These are phyloP conservation scores for Erysimum pusillum DNA, from an alignment of 441 rosid genomes.

Conservation along the genomic window DNA sequence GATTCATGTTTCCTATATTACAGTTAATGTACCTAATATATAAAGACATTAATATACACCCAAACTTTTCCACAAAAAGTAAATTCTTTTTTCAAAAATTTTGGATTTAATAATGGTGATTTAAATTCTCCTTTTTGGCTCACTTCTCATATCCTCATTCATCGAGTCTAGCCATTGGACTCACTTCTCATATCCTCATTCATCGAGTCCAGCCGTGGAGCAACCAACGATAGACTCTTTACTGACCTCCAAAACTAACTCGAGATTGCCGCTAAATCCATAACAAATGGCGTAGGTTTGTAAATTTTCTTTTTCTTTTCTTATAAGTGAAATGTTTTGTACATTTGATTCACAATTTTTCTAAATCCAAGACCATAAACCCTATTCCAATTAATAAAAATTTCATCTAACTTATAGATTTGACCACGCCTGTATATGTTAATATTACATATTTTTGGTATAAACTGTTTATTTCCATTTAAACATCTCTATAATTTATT, in stretches of 20 bases:
- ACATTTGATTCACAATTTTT: background rate
- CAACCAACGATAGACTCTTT: background rate
- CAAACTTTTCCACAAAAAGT: background rate
- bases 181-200: background rate
- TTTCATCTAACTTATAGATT: background rate
- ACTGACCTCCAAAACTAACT: background rate
- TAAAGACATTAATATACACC: no score
- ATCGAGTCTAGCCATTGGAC: no score
- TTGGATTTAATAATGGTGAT: background rate
- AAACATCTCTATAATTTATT: background rate
- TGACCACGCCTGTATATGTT: background rate
- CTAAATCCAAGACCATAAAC: no score
- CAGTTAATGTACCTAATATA: no score
- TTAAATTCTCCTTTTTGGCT: background rate
- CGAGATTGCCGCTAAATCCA: slow-evolving; percentile 1
- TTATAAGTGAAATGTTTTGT: background rate
- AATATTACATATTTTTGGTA: background rate
- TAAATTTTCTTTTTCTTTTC: background rate
- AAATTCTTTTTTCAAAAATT: background rate
- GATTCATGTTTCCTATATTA: no score
- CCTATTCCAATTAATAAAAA: no score
- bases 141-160: no score
- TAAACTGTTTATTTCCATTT: background rate
- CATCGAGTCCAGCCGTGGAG: background rate
- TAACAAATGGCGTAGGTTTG: slow-evolving; percentile 8